Percentiles rank a stretch among this genome's conserved stretches.
These are phyloP conservation scores for Ustilago cynodontis DNA, from an alignment of 1,284 basidiomycete species.

Conservation along the genomic window DNA sequence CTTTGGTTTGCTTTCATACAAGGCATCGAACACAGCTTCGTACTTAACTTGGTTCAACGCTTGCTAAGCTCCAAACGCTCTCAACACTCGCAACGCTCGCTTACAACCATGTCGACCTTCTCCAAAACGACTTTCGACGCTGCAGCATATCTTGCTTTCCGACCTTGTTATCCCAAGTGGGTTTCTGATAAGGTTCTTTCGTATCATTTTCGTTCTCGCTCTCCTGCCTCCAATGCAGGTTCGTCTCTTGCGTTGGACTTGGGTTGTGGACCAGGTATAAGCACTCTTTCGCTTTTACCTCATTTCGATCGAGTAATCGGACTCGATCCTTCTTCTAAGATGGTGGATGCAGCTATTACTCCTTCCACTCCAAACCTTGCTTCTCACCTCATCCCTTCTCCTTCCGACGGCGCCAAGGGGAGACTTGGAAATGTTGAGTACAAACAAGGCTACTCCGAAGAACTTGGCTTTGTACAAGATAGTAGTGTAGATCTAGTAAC, in stretches of 20 bases:
- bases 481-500: conserved; percentile 80
- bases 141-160: conserved; percentile 53
- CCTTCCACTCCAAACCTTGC: conserved; percentile 59
- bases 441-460: conserved; percentile 75
- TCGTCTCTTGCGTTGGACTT: conserved; percentile 74
- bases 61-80: neutral
- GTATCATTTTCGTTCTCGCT: conserved; percentile 31
- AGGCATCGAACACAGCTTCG: no score
- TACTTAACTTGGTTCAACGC: no score
- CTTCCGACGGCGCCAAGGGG: conserved; percentile 68
- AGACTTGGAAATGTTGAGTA: conserved; percentile 68
- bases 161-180: conserved; percentile 54
- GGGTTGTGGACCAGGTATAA: conserved; percentile 83
- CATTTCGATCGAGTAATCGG: conserved; percentile 78
- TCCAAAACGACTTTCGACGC: conserved; percentile 52
- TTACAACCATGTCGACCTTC: conserved; percentile 46
- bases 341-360: conserved; percentile 78
- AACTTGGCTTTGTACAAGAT: conserved; percentile 74
- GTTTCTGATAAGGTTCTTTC: conserved; percentile 43
- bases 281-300: conserved; percentile 75
- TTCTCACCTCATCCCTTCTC: conserved; percentile 9
- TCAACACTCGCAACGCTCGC: neutral
- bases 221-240: neutral
- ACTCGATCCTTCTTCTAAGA: conserved; percentile 79
- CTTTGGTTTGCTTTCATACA: neutral